Evolutionary conservation across 2,329 filamentous ascomycete species (phyloP).

Genomic region (Xylariales sp.): DNA sequence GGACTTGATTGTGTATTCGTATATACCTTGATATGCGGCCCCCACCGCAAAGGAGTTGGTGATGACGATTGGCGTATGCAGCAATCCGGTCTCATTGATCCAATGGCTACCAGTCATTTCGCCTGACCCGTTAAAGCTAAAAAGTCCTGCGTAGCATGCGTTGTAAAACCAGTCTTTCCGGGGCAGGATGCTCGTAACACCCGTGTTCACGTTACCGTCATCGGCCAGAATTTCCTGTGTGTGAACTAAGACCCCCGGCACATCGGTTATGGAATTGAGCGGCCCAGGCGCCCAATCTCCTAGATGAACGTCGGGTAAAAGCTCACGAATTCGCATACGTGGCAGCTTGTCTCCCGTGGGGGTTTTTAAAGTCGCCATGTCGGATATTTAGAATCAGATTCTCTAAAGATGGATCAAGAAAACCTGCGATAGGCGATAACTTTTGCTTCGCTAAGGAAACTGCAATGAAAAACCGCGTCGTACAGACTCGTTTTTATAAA

Average conservation of each 20-base stretch:
- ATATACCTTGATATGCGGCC: conserved; percentile 68
- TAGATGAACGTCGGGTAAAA: conserved; percentile 58
- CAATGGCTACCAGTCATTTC: conserved; percentile 72
- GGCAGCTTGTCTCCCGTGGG: conserved; percentile 19
- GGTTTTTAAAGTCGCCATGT: conserved; percentile 32
- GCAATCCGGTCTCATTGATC: conserved; percentile 70
- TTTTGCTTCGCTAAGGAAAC: neutral
- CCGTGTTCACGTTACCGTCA: conserved; percentile 58
- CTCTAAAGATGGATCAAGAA: neutral
- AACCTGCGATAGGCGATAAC: neutral
- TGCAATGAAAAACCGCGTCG: neutral
- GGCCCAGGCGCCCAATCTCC: conserved; percentile 58
- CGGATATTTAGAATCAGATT: conserved; percentile 1
- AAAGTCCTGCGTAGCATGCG: conserved; percentile 62
- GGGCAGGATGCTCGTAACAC: conserved; percentile 62
- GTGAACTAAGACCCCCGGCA: conserved; percentile 60
- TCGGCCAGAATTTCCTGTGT: conserved; percentile 56
- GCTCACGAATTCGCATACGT: conserved; percentile 55
- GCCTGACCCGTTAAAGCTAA: conserved; percentile 73
- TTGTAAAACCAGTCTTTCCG: conserved; percentile 58
- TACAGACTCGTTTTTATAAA: conserved; percentile 22
- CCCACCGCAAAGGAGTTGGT: conserved; percentile 70
- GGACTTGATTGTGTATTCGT: conserved; percentile 64
- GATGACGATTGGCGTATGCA: conserved; percentile 69
- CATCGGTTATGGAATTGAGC: conserved; percentile 64